These are phyloP conservation scores for Volvariella surrecta DNA, from an alignment of 1,284 basidiomycete species.

Conservation along the genomic window DNA sequence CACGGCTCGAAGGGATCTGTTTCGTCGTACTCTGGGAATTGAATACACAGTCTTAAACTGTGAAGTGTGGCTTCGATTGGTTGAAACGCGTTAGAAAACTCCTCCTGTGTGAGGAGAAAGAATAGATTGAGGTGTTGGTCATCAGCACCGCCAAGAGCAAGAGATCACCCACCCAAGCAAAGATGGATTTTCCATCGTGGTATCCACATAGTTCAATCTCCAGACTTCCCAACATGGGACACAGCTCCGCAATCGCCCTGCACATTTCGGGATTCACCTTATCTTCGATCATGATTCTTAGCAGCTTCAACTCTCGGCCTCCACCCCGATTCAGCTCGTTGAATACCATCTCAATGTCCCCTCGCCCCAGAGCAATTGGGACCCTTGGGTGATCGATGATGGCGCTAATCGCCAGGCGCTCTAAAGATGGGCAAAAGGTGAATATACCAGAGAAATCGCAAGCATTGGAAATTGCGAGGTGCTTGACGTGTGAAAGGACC, in stretches of 20 bases:
- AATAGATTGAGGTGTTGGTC: not conserved
- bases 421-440: constrained; percentile 17
- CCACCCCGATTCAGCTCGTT: constrained; percentile 17
- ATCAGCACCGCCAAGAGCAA: not conserved
- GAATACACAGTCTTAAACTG: constrained; percentile 25
- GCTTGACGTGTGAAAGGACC: constrained; percentile 19
- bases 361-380: constrained; percentile 21
- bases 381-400: constrained; percentile 25
- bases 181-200: constrained; percentile 23
- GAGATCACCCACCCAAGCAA: constrained; percentile 23
- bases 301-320: constrained; percentile 14
- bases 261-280: constrained; percentile 23
- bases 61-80: constrained; percentile 13
- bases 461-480: constrained; percentile 26
- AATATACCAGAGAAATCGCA: constrained; percentile 22
- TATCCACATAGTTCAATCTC: constrained; percentile 31
- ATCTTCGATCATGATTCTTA: constrained; percentile 29
- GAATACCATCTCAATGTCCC: constrained; percentile 19
- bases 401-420: constrained; percentile 22
- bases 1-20: constrained; percentile 18
- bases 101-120: constrained; percentile 15
- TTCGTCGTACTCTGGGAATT: constrained; percentile 24
- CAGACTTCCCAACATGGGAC: constrained; percentile 23
- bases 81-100: constrained; percentile 22
- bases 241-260: constrained; percentile 17